Evolutionary conservation across 768 basidiomycete species (phyloP).

Genomic region (Xerocomellus dryophilus): DNA sequence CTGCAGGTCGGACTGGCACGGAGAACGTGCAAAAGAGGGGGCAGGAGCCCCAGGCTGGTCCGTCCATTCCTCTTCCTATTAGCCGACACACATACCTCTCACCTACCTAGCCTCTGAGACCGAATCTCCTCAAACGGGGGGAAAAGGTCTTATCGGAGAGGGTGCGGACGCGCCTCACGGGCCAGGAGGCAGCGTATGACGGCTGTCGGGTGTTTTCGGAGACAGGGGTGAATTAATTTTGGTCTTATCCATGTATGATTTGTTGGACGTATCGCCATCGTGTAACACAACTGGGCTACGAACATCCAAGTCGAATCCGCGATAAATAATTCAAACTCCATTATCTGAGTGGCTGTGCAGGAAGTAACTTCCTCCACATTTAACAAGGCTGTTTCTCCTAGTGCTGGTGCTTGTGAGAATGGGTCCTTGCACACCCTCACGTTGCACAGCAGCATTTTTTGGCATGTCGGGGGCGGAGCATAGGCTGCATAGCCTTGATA

Average conservation of each 20-base stretch:
- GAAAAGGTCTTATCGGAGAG: neutral
- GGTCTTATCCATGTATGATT: too few species aligned
- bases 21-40: neutral
- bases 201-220: neutral
- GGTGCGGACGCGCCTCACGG: constrained; percentile 5
- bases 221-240: too few species aligned
- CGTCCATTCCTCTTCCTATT: neutral
- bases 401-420: too few species aligned
- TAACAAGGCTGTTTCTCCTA: too few species aligned
- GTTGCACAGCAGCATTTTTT: neutral
- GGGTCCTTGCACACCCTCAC: neutral
- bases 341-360: too few species aligned
- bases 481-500: constrained; percentile 9
- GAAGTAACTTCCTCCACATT: too few species aligned
- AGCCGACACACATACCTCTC: neutral
- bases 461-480: neutral
- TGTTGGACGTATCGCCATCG: too few species aligned
- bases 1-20: neutral
- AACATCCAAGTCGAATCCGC: neutral
- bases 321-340: neutral
- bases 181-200: constrained; percentile 1
- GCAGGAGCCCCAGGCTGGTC: constrained; percentile 3
- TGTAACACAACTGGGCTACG: neutral
- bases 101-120: neutral
- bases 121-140: neutral